Evolutionary conservation across 805 yeast genomes (phyloP).

Genomic region (Yarrowia sp.): DNA sequence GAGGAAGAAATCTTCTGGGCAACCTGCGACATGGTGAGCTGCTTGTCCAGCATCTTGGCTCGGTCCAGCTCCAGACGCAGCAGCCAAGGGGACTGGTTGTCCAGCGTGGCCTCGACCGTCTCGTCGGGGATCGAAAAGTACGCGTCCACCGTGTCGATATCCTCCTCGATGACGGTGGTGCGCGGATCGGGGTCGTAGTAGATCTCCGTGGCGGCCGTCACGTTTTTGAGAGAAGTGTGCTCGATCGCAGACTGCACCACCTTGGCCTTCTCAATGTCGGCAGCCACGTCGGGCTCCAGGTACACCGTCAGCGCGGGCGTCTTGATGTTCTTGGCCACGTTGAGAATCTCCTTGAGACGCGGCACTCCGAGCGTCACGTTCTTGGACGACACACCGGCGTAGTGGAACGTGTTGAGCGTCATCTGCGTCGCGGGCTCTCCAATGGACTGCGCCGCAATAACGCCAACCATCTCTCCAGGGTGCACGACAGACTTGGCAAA

Average conservation of each 20-base stretch:
- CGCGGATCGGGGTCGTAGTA: conserved; percentile 98
- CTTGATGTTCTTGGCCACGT: conserved; percentile 96
- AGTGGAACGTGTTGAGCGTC: conserved; percentile 95
- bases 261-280: conserved; percentile 91
- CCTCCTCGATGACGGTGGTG: conserved; percentile 94
- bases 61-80: conserved; percentile 95
- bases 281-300: conserved; percentile 72
- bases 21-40: conserved; percentile 95
- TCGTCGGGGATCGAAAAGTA: conserved; percentile 98
- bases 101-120: conserved; percentile 88
- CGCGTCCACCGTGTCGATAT: conserved; percentile 94
- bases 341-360: conserved; percentile 97
- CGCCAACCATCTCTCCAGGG: conserved; percentile 99
- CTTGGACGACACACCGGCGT: conserved; percentile 99
- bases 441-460: conserved; percentile 94
- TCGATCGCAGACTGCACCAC: conserved; percentile 95
- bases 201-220: conserved; percentile 95
- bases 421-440: conserved; percentile 99
- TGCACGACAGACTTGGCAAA: conserved; percentile 87
- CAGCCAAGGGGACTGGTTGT: conserved; percentile 97
- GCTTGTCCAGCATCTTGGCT: conserved; percentile 98
- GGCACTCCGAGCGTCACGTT: conserved; percentile 99
- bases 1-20: conserved; percentile 91
- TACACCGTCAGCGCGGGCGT: conserved; percentile 99
- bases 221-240: conserved; percentile 91